These are phyloP conservation scores for Xylariaceae sp. DNA, from an alignment of 2,329 filamentous ascomycete genomes.

Conservation along the genomic window DNA sequence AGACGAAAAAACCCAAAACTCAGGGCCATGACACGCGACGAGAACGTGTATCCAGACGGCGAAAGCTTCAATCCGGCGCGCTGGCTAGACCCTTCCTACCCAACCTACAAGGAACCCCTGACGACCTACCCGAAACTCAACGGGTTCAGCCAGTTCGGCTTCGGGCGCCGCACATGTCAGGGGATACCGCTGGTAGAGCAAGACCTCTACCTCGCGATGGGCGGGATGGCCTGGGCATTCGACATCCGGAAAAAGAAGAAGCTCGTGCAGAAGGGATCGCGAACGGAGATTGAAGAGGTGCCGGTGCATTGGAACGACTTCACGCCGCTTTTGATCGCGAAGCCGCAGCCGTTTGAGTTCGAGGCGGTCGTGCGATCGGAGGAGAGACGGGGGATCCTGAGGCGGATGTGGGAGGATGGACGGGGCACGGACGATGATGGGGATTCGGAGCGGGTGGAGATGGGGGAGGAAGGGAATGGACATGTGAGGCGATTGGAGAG, in stretches of 20 bases:
- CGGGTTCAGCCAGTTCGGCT: conserved; percentile 46
- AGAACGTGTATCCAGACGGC: conserved; percentile 34
- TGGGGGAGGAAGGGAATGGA: too few species aligned
- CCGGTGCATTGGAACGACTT: conserved; percentile 41
- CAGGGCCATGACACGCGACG: conserved; percentile 43
- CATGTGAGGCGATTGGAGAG: too few species aligned
- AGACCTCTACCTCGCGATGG: conserved; percentile 37
- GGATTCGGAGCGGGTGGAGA: too few species aligned
- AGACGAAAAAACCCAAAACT: background rate
- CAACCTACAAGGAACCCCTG: conserved; percentile 38
- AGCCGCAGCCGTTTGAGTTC: conserved; percentile 37
- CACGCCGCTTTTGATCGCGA: conserved; percentile 41
- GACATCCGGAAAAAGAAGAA: conserved; percentile 28
- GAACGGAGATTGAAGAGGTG: conserved; percentile 26
- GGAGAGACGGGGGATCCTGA: conserved; percentile 24
- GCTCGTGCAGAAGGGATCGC: conserved; percentile 7
- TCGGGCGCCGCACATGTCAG: conserved; percentile 46
- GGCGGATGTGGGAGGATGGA: conserved; percentile 33
- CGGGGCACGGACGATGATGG: background rate
- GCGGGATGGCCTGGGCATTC: conserved; percentile 36
- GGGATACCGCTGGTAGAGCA: conserved; percentile 39
- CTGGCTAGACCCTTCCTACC: conserved; percentile 35
- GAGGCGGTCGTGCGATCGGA: conserved; percentile 31
- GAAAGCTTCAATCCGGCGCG: conserved; percentile 38
- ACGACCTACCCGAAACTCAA: conserved; percentile 35